Base-by-base conservation (phyloP, 441 rosid species). In the Erodium moschatum region DNA sequence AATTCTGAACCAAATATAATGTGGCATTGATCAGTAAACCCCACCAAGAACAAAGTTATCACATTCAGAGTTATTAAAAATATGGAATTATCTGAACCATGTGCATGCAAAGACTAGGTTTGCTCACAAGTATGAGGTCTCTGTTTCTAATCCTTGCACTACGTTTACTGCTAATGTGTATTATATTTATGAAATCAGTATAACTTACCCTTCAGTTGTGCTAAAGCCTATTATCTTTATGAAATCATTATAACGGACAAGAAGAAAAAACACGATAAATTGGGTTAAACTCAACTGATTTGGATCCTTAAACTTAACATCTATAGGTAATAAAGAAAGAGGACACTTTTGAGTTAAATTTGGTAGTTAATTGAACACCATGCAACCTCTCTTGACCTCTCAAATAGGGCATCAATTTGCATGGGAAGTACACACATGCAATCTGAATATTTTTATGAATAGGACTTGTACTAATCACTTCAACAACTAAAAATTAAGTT, bases 391-490 rank as follows among this genome's bases (percentile, higher is more conserved):
- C 12, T 40, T 40, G 46, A 40, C 40, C 9, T 35, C 12, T 9
- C 46, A 40, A 40, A 40, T 9, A 13, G 46, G 9, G 46, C 46
- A 40, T 40, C 46, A 40, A 40, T 40, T 40, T 40, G 46, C 46
- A 40, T 18, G 62, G 62, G 24, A 54, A 54, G 20, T 54, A 19
- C 10, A 54, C 62, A 54, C 62, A 18, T 54, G 62, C 62, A 54
- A 54, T 54, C 21, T 18, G 62, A 18, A 54, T 18, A 54, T 54
- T 15, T 16, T 18, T 54, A 54, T 18, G 21, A 18, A 18, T 18
- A 5, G 8, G 24, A 54, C 21, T 54, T 0, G 10, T 6, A 54
- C 18, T 15, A 52, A 52, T 52, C 58, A 52, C 19, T 18, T 15
- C 8, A 52, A 15, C 20, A 15, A 52, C 15, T 52, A 52, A 15